Base-by-base conservation (phyloP, 768 basidiomycete genomes). In the Tephrocybe sp. region DNA sequence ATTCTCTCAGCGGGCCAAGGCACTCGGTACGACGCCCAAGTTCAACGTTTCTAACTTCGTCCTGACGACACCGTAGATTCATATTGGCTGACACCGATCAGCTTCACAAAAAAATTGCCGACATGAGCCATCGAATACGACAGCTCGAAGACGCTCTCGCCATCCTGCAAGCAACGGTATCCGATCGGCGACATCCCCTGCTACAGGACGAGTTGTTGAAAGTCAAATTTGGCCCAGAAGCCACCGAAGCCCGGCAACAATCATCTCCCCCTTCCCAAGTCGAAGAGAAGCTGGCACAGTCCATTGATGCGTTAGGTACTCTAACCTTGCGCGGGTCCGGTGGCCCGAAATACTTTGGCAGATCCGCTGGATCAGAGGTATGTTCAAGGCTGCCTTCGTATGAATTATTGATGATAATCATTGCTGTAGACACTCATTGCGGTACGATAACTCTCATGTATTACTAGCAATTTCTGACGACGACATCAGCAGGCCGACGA, bases 61-160 rank as follows among this genome's bases (percentile, higher is more conserved):
- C 9, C 11, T 43, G 24, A 23, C 25, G 15, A n/a, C 20, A 28
- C 10, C 42, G 14, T 59, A 84, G 83, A 28, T 87, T 84, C 61
- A 81, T 86, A 41, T 72, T 86, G 9, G 84, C 84, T 2, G 83
- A 84, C 48, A 86, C 84, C 1, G 77, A 82, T 37, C 79, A 85
- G 39, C 72, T 88, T 11, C 85, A 87, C 60, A 70, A 72, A 45
- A 84, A 86, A 64, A 86, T 86, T 21, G 65, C 78, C 6, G 78
- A 84, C 45, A 85, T 86, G 84, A 78, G 79, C 62, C 75, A 80
- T 58, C 78, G 85, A 15, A 86, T 88, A 41, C 78, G 83, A 26
- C 83, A 85, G 57, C 73, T 87, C 0, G 86, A 86, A 64, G 85
- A 87, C 51, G 83, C 82, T 0, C 68, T 88, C 9, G 81, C 84